phyloP scores from a whole-genome alignment of 805 yeast genomes.

The Myxozyma sirexii region DNA sequence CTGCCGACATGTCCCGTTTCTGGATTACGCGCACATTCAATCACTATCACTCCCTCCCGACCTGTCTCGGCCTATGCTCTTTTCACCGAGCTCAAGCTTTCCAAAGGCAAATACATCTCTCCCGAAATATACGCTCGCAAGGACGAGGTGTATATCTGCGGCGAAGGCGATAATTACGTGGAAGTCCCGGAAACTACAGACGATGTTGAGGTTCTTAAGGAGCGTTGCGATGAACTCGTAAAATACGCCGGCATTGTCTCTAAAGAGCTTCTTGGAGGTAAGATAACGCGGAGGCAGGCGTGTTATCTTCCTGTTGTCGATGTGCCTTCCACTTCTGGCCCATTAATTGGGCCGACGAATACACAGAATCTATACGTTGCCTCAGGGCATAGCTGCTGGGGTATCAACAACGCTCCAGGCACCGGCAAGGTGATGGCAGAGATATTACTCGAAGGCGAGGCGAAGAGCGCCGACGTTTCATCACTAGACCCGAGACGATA shows the following conservation, averaged over 20 bases:
- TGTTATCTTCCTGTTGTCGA: constrained; percentile 94
- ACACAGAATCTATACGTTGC: constrained; percentile 78
- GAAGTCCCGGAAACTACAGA: constrained; percentile 93
- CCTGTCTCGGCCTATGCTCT: constrained; percentile 92
- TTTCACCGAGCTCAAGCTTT: constrained; percentile 85
- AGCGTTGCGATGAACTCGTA: constrained; percentile 86
- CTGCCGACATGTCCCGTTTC: constrained; percentile 92
- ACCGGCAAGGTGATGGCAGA: constrained; percentile 95
- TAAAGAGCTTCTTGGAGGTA: constrained; percentile 69
- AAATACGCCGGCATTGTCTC: constrained; percentile 77
- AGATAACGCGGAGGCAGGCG: constrained; percentile 81
- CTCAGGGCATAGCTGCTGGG: constrained; percentile 98
- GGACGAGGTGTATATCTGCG: constrained; percentile 96
- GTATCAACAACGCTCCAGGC: constrained; percentile 95
- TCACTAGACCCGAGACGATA: constrained; percentile 84
- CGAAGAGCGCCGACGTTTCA: constrained; percentile 72
- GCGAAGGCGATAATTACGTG: constrained; percentile 91
- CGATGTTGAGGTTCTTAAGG: constrained; percentile 84
- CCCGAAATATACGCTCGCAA: constrained; percentile 95
- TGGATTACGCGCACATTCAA: constrained; percentile 93
- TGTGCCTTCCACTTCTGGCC: constrained; percentile 90
- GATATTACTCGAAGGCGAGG: constrained; percentile 78
- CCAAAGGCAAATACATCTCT: constrained; percentile 67
- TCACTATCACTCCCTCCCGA: constrained; percentile 79
- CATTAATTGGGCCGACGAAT: constrained; percentile 90